A percentile compares a stretch with the other conserved stretches of the same genome.
phyloP scores from a whole-genome alignment of 805 yeast species.

The Barnettozyma californica region DNA sequence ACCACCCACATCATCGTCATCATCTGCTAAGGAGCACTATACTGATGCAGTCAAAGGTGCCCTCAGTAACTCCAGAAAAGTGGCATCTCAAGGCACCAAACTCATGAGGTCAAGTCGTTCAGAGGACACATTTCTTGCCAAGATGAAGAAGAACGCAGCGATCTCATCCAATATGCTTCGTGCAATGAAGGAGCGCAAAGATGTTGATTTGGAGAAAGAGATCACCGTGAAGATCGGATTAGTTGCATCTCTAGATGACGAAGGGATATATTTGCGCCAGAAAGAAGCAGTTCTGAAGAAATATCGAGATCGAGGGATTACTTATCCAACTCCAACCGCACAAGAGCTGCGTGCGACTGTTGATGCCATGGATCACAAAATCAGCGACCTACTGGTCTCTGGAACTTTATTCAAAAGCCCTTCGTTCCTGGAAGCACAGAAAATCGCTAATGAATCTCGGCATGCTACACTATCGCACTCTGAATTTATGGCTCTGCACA shows the following conservation, averaged over 20 bases:
- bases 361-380: constrained; percentile 25
- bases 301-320: constrained; percentile 2
- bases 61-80: neutral
- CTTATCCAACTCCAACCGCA: constrained; percentile 5
- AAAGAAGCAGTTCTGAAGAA: neutral
- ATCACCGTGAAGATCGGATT: constrained; percentile 2
- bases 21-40: neutral
- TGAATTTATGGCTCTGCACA: constrained; percentile 38
- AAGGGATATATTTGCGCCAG: neutral
- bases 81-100: neutral
- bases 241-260: constrained; percentile 3
- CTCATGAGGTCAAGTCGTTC: neutral
- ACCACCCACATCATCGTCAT: too few species aligned
- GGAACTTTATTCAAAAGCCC: constrained; percentile 35
- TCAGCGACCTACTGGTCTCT: constrained; percentile 26
- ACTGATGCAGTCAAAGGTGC: neutral
- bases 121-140: constrained; percentile 10
- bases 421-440: constrained; percentile 47
- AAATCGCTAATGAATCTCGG: constrained; percentile 33
- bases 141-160: constrained; percentile 9
- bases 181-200: neutral
- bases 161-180: constrained; percentile 11
- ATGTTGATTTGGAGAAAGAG: constrained; percentile 13
- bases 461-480: constrained; percentile 38
- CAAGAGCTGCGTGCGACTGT: constrained; percentile 10